Evolutionary conservation across 2,329 filamentous ascomycete species (phyloP), one percentile per base, ranked within the genome.

Genomic region (Graphilbum fragrans): DNA sequence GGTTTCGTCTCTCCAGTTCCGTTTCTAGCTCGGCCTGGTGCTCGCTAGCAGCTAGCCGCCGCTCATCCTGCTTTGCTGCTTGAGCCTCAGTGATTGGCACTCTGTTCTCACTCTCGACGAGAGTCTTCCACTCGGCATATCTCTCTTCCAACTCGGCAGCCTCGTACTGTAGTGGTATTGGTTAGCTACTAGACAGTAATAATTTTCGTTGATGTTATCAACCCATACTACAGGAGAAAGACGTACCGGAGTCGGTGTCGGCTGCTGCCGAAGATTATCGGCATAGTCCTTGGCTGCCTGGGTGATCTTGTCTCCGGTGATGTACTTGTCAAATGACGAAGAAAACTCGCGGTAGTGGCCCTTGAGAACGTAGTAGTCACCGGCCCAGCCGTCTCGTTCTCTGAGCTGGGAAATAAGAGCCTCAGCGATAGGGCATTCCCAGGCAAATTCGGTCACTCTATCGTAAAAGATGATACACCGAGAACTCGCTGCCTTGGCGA

Each of bases 261-360:
- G 47, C 12, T 55, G 51, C 25, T 60, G 56, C n/a, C 59, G 52
- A 10, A 65, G 50, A 34, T 58, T 54, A 35, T 65, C 64, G 3
- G 61, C 43, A 42, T 65, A 63, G 35, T 62, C 56, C 31, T 58
- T 60, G n/a, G 60, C 60, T 8, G 57, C 58, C 19, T 59, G 55
- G 2, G 61, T 63, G 51, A 61, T 68, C 45, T 58, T 66, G 23
- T 56, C 50, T 5, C 62, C 65, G 18, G 58, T 59, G 44, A 74
- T 69, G 45, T 71, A 67, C 44, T 65, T 66, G 45, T 65, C 64
- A 46, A 72, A 75, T 0, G 67, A 69, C 21, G 60, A 58, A 16
- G 68, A 70, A 45, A 75, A 75, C 46, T 75, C 71, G 37, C 63
- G 62, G 50, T 70, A 76, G 41, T 72, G 68, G 0, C 72, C 71